A percentile compares a stretch with the other conserved stretches of the same genome.
phyloP scores from a whole-genome alignment of 768 basidiomycete species.

The Dictyophora rubrovolvata region DNA sequence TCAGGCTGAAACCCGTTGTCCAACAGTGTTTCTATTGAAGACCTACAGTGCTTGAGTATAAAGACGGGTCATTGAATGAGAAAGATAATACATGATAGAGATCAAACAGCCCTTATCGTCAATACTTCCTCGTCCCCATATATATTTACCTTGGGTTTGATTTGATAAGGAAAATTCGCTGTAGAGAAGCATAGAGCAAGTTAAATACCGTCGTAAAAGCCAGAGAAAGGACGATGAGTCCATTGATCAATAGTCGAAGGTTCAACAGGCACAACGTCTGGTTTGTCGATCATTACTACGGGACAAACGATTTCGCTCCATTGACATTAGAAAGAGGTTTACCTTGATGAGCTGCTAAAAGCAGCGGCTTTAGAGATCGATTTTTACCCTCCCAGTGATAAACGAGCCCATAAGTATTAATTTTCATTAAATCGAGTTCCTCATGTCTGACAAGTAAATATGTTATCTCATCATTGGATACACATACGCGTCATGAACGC shows the following conservation, averaged over 20 bases:
- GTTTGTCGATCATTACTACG: not conserved
- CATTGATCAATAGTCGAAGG: conserved; percentile 44
- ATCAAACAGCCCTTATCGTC: conserved; percentile 75
- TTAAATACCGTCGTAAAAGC: conserved; percentile 41
- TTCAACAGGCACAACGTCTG: conserved; percentile 64
- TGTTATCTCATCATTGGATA: not conserved
- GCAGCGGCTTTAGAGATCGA: conserved; percentile 49
- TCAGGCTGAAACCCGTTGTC: conserved; percentile 53
- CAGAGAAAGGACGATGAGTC: conserved; percentile 54
- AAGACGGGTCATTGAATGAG: not conserved
- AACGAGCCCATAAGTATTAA: conserved; percentile 70
- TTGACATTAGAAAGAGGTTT: not conserved
- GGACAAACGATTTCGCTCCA: not conserved
- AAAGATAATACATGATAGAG: conserved; percentile 41
- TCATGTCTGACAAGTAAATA: conserved; percentile 33
- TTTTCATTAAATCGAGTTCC: conserved; percentile 49
- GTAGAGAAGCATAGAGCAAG: not conserved
- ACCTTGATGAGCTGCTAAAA: conserved; percentile 60
- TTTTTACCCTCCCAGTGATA: conserved; percentile 65
- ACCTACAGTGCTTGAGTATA: conserved; percentile 20
- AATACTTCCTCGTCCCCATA: conserved; percentile 68
- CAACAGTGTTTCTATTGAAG: conserved; percentile 55
- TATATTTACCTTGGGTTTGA: conserved; percentile 30
- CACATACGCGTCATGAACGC: conserved; percentile 12
- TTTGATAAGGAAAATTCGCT: conserved; percentile 4